Conservation (phyloP, 2,329 filamentous ascomycete genomes). For the Capronia epimyces region DNA sequence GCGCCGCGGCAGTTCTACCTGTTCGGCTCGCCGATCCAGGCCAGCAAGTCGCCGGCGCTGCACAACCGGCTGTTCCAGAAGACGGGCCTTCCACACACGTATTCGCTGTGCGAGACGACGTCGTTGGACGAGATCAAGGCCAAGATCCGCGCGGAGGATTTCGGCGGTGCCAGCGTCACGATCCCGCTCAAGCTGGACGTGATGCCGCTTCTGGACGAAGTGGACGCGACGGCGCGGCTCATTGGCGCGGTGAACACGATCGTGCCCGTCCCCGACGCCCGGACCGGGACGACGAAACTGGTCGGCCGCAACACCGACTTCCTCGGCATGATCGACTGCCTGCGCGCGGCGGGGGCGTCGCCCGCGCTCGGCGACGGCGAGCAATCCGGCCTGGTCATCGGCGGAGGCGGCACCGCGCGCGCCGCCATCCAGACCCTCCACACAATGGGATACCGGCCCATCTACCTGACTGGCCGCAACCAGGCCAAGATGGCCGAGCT, state of each 20-base stretch:
- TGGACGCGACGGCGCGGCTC: conserved; percentile 69
- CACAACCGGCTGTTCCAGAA: conserved; percentile 79
- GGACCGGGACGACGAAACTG: conserved; percentile 47
- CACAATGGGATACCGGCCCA: conserved; percentile 73
- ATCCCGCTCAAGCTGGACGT: conserved; percentile 92
- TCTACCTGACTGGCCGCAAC: conserved; percentile 81
- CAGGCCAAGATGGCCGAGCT: conserved; percentile 62
- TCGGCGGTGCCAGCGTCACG: conserved; percentile 91
- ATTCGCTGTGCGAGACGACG: conserved; percentile 69
- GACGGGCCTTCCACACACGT: conserved; percentile 78
- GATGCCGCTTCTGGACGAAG: conserved; percentile 70
- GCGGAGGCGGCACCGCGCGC: conserved; percentile 84
- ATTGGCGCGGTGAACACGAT: conserved; percentile 97
- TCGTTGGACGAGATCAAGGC: conserved; percentile 55
- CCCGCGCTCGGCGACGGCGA: conserved; percentile 35
- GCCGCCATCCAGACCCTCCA: conserved; percentile 86
- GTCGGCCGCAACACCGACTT: conserved; percentile 94
- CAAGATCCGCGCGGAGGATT: conserved; percentile 64
- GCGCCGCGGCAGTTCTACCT: conserved; percentile 72
- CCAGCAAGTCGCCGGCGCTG: conserved; percentile 78
- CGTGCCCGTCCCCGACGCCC: conserved; percentile 50
- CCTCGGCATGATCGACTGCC: conserved; percentile 78
- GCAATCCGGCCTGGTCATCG: conserved; percentile 71
- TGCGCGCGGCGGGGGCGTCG: conserved; percentile 62
- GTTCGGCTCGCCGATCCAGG: conserved; percentile 77